Evolutionary conservation across 371 early-diverging fungal genomes (phyloP).

Genomic region (Smittium culicis): DNA sequence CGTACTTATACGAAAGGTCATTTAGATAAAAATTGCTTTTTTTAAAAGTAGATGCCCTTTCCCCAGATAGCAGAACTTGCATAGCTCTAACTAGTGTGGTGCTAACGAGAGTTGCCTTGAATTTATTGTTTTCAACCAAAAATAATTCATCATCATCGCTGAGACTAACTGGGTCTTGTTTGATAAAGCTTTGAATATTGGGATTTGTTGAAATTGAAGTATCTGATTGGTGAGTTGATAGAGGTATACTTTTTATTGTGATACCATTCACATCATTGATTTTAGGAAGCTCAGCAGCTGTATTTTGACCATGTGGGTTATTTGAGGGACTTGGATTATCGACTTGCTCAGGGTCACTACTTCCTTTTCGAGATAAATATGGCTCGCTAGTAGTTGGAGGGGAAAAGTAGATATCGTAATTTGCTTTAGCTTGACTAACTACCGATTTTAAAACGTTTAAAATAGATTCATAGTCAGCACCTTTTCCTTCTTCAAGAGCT

Average conservation of each 20-base stretch:
- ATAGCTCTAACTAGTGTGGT: not conserved
- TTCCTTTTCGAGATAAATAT: not conserved
- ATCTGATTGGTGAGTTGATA: not conserved
- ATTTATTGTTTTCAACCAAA: not conserved
- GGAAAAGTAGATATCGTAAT: not conserved
- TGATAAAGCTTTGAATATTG: not conserved
- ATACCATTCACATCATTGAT: not conserved
- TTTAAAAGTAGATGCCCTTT: not conserved
- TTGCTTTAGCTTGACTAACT: not conserved
- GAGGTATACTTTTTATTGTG: not conserved
- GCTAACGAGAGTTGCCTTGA: not conserved
- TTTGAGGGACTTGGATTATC: not conserved
- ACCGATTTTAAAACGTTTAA: not conserved
- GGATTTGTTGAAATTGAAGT: not conserved
- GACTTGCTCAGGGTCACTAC: not conserved
- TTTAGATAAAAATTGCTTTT: too few species aligned
- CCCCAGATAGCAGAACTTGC: not conserved
- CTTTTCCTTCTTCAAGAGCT: constrained; percentile 2
- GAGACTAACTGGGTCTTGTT: not conserved
- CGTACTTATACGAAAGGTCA: not conserved
- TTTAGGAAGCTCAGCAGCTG: not conserved
- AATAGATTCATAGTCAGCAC: not conserved
- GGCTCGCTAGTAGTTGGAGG: not conserved
- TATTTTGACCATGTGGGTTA: not conserved
- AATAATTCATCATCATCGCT: too few species aligned